phyloP scores from a whole-genome alignment of 305 asterid species.

The Vinca major region DNA sequence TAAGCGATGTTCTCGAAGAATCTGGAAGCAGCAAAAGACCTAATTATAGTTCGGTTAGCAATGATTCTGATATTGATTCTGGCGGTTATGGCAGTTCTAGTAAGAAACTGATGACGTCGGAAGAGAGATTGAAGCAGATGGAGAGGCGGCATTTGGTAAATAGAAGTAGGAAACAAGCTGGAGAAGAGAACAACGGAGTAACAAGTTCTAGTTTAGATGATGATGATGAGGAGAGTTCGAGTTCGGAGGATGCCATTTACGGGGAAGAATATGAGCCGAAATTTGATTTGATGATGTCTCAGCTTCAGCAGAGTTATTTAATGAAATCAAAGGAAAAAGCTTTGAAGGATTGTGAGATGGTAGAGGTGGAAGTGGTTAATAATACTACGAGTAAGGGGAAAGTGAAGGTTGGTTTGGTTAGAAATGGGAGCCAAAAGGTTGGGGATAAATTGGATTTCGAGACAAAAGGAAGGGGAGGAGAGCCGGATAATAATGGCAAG shows the following conservation, averaged over 20 bases:
- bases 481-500: conserved; percentile 9
- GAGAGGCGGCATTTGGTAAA: too few species aligned
- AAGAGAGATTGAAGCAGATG: conserved; percentile 16
- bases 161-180: conserved; percentile 1
- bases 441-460: conserved; percentile 1
- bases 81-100: conserved; percentile 4
- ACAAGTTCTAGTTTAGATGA: conserved; percentile 23
- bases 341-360: conserved; percentile 16
- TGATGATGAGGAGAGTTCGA: conserved; percentile 34
- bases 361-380: conserved; percentile 47
- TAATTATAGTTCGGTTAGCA: not conserved
- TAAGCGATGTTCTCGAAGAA: conserved; percentile 21
- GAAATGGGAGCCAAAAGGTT: conserved; percentile 9
- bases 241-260: conserved; percentile 46
- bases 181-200: conserved; percentile 26
- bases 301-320: conserved; percentile 45
- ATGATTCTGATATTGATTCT: conserved; percentile 4
- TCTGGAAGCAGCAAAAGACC: conserved; percentile 10
- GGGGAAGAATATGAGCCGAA: conserved; percentile 52
- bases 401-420: conserved; percentile 31
- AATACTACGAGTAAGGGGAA: conserved; percentile 17
- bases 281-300: conserved; percentile 58
- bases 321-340: conserved; percentile 28
- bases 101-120: conserved; percentile 9
- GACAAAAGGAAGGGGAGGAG: conserved; percentile 19